Evolutionary conservation across 139 green algal species (phyloP).

Genomic region (Micromonas pusilla): DNA sequence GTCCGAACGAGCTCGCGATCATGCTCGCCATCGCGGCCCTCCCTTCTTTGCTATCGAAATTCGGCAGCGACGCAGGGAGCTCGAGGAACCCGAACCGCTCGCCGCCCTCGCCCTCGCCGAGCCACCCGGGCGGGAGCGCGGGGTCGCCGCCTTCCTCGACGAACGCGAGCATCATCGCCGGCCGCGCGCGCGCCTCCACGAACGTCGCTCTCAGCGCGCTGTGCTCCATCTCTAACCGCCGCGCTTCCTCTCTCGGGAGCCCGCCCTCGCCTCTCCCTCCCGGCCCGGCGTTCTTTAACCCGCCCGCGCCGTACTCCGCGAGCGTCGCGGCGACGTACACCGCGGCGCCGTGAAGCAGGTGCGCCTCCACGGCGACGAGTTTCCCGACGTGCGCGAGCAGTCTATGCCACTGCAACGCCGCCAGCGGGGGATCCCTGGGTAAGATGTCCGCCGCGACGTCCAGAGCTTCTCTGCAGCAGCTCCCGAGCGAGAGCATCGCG

Average conservation of each 20-base stretch:
- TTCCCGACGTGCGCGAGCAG: neutral
- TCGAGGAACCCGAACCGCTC: neutral
- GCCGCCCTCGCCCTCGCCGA: neutral
- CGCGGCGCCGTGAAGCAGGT: conserved; percentile 2
- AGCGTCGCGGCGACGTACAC: conserved; percentile 7
- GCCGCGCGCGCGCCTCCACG: neutral
- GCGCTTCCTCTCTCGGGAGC: neutral
- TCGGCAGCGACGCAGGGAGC: neutral
- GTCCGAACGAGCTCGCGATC: neutral
- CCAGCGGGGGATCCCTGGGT: neutral
- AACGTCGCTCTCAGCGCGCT: neutral
- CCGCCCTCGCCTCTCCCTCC: neutral
- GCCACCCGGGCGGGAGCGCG: neutral
- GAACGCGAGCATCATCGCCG: neutral
- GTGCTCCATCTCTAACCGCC: neutral
- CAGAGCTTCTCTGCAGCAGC: neutral
- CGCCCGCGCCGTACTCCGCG: neutral
- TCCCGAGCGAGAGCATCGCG: neutral
- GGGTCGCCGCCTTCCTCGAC: neutral
- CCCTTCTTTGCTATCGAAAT: neutral
- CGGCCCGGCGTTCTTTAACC: neutral
- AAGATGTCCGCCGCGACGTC: neutral
- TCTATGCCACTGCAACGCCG: neutral
- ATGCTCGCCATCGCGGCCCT: neutral
- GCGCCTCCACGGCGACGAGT: neutral